Base-by-base conservation (phyloP, 768 basidiomycete species). In the Chalciporus sphaerocephalus region DNA sequence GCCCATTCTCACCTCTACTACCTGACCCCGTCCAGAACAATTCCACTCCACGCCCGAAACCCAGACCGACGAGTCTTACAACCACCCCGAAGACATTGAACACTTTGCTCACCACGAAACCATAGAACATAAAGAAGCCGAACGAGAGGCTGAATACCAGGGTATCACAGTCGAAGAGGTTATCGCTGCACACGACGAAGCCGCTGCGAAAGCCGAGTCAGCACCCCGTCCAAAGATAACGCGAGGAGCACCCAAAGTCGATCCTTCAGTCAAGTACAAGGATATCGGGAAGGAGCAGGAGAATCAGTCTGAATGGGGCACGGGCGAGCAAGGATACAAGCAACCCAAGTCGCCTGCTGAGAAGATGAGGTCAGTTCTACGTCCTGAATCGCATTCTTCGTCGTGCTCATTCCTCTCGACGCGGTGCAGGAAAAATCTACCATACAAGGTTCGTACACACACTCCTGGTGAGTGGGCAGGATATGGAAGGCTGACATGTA, bases 1-100 rank as follows among this genome's bases (percentile, higher is more conserved):
- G 17, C 37, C 45, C 47, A 48, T 23, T 15, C 18, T 32, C 23
- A 24, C 33, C 6, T 15, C 5, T 5, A 18, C 21, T 52, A n/a
- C 27, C 46, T 3, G 7, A 27, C 21, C 24, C 8, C 18, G n/a
- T 9, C 12, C 18, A 91, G 90, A 98, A 69, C 69, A 90, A 68
- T 96, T 76, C 74, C 96, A 99, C 68, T 86, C 83, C 22, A 97
- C 95, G 27, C 94, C 93, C 0, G 96, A 98, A 63, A 98, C 95
- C 0, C 96, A 98, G 66, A 93, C 92, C 0, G 94, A 97, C 61
- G 91, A 92, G 54, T 78, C 93, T 0, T 99, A 98, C 69, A 86
- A 61, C 48, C 96, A 99, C 64, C 87, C 92, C 1, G 96, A 98
- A 67, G 92, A 92, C 64, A 46, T 86, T 37, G 93, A 94, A 56